Conservation (phyloP, 805 yeast genomes). For the Candida ponderosae region DNA sequence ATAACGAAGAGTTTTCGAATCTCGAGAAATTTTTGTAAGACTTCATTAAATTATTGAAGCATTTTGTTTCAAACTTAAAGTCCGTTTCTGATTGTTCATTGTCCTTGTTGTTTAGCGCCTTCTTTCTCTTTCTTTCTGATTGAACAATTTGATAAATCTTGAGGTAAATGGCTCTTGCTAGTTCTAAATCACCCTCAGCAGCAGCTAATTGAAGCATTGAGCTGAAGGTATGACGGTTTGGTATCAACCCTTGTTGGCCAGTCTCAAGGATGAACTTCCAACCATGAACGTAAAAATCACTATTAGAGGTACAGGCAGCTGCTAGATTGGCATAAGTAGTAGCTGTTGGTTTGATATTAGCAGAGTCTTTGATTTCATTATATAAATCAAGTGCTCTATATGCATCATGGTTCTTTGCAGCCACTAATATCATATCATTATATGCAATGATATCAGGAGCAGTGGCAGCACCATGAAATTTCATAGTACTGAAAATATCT, state of each 20-base stretch:
- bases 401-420: slow-evolving; percentile 52
- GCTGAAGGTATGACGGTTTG: slow-evolving; percentile 41
- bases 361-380: slow-evolving; percentile 49
- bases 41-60: slow-evolving; percentile 30
- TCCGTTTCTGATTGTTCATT: slow-evolving; percentile 1
- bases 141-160: slow-evolving; percentile 29
- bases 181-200: slow-evolving; percentile 66
- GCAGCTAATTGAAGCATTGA: slow-evolving; percentile 73
- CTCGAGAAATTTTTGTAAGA: slow-evolving; percentile 37
- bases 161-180: slow-evolving; percentile 61
- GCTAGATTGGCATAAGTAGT: slow-evolving; percentile 51
- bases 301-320: slow-evolving; percentile 54
- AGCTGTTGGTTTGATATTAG: slow-evolving; percentile 28
- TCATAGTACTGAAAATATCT: slow-evolving; percentile 77
- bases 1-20: slow-evolving; percentile 25
- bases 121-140: slow-evolving; percentile 3
- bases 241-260: slow-evolving; percentile 35
- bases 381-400: slow-evolving; percentile 73
- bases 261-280: slow-evolving; percentile 76
- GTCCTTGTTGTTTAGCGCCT: slow-evolving; percentile 1
- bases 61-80: slow-evolving; percentile 16
- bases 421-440: slow-evolving; percentile 61
- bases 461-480: slow-evolving; percentile 58
- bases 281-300: slow-evolving; percentile 43
- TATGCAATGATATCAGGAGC: slow-evolving; percentile 66